Evolutionary conservation across 2,329 filamentous ascomycete genomes (phyloP), one percentile per base, ranked within the genome.

Genomic region (Podosphaera xanthii): DNA sequence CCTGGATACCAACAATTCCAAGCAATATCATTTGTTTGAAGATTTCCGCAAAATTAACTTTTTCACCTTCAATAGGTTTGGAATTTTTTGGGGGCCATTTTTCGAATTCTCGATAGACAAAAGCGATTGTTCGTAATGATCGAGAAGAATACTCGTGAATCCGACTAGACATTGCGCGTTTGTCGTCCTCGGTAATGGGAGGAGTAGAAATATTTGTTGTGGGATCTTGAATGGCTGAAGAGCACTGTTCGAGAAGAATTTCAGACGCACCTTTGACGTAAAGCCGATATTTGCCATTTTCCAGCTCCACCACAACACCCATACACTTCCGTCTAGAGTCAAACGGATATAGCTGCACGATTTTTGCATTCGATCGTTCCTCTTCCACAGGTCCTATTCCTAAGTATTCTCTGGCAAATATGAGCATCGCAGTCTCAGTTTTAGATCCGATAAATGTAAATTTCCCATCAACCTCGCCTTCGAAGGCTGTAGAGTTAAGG

Each of bases 21-120:
- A 88, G 72, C 72, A 88, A 86, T 3, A 78, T 81, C 79, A 91
- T 87, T 59, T 86, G 76, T 58, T 77, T 76, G 69, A 87, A 85
- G 2, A 90, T 69, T 60, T 81, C 78, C 14, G 82, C 78, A 61
- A 90, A 85, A 3, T 81, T 73, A 22, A 79, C 82, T 60, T 83
- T 76, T 6, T 67, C 68, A 7, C 86, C 81, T 61, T 84, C 82
- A 38, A 76, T 68, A 22, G 71, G 72, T 56, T 74, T 74, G n/a
- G 74, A 76, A 30, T 76, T 74, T 46, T 69, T 72, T 1, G 82
- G 83, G 34, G 86, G 85, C 77, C 82, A 86, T 60, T 73, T 75
- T 46, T 82, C 75, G 62, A 86, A 88, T 62, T 90, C 86, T 59
- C 79, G 79, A 70, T 87, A 88, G 7, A 86, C 76, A 60, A 88